Conservation (phyloP, 2,329 filamentous ascomycete genomes). For the Bisporella sp. region DNA sequence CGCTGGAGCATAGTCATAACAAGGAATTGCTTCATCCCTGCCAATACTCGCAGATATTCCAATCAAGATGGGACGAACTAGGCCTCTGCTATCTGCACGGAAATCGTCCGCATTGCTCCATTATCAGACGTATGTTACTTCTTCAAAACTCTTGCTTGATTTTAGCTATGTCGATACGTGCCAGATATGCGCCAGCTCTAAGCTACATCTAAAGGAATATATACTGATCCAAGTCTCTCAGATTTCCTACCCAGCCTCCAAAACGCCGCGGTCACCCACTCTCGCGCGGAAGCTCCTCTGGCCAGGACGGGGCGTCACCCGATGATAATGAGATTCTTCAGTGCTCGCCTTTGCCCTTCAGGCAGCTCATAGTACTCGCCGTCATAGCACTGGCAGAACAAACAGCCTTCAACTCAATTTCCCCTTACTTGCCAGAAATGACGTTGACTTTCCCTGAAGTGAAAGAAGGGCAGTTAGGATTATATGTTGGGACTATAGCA, state of each 20-base stretch:
- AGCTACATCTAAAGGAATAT: no score
- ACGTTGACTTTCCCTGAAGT: constrained; percentile 78
- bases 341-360: constrained; percentile 64
- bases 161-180: no score
- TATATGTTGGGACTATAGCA: constrained; percentile 87
- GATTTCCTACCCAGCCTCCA: constrained; percentile 70
- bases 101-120: no score
- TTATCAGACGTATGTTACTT: no score
- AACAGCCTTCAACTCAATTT: constrained; percentile 93
- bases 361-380: constrained; percentile 78
- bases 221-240: constrained; percentile 27
- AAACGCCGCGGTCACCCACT: constrained; percentile 46
- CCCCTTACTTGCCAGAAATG: constrained; percentile 92
- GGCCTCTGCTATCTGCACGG: no score
- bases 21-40: no score
- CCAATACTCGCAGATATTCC: no score
- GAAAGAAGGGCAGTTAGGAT: constrained; percentile 59
- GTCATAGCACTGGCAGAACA: constrained; percentile 89
- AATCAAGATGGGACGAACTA: no score
- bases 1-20: no score
- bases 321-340: constrained; percentile 30
- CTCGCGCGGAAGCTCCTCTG: constrained; percentile 28
- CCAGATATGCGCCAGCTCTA: no score
- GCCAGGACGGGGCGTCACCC: constrained; percentile 19
- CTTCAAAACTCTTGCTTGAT: no score